These are phyloP conservation scores for Sicyos edulis DNA, from an alignment of 306 rosid genomes.

Conservation along the genomic window DNA sequence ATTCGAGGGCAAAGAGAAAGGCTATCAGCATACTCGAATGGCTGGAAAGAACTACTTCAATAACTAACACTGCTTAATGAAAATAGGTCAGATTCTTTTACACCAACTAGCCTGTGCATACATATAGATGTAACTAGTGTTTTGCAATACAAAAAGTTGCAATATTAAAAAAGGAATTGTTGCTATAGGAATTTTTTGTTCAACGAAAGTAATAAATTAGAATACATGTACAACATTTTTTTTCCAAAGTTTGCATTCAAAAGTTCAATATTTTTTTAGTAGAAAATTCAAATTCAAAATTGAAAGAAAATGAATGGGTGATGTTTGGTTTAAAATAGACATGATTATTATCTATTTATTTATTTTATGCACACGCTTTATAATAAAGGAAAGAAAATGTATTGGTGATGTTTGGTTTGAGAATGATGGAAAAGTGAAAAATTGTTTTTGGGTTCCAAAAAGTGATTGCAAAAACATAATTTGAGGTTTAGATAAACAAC, in stretches of 20 bases:
- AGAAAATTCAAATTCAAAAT: no score
- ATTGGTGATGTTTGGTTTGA: no score
- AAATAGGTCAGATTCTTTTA: slow-evolving; percentile 21
- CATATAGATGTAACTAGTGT: neutral
- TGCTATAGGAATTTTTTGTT: neutral
- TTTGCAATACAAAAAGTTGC: neutral
- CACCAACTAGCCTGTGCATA: neutral
- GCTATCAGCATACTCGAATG: slow-evolving; percentile 60
- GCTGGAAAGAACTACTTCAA: slow-evolving; percentile 32
- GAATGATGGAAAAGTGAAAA: neutral
- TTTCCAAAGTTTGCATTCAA: no score
- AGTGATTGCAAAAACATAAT: neutral
- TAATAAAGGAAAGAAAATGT: neutral
- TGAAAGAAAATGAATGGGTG: no score
- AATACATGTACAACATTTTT: neutral
- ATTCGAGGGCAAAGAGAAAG: slow-evolving; percentile 67
- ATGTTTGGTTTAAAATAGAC: no score
- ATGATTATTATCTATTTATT: neutral
- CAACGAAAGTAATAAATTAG: neutral
- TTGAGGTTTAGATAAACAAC: neutral
- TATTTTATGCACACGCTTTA: neutral
- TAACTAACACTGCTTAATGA: slow-evolving; percentile 60
- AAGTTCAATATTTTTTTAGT: no score
- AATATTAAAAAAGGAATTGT: neutral
- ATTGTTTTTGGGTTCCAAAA: neutral